Evolutionary conservation across 2,329 filamentous ascomycete species (phyloP), one percentile per base, ranked within the genome.

Genomic region (Ceratocystis lukuohia): DNA sequence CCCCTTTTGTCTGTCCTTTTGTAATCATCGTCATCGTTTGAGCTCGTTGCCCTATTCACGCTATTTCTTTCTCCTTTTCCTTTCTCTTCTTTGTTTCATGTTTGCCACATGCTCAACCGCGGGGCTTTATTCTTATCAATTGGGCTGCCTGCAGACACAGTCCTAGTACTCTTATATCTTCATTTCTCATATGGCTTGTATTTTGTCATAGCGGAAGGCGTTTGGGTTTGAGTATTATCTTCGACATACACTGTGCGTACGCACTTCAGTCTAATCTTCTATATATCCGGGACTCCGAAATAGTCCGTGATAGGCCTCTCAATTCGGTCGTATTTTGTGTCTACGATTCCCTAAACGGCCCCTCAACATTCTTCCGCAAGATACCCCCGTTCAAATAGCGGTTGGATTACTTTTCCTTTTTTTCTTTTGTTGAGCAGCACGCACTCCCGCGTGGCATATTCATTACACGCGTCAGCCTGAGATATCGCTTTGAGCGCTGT

Each of bases 191-290:
- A 59, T 59, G 56, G 56, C 56, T 59, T 59, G 56, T 59, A 59
- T 59, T 71, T 73, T 71, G 73, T 75, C 79, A 82, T 81, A 81
- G 80, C 79, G 79, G 78, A 78, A 77, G 78, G 80, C 79, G 80
- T 82, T 81, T 76, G 77, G 77, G 78, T 77, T 75, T 75, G 73
- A 78, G 72, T 72, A 76, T 76, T 77, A 74, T 74, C 77, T 76
- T 76, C 74, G 76, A 74, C 75, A 76, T 78, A 76, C 79, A 79
- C 76, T 48, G 46, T 63, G 45, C 33, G 30, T 44, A 80, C 79
- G 77, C 79, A 79, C 74, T 76, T 75, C 74, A 75, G 75, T 79
- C 76, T 80, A 79, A 80, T 80, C 74, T 77, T 80, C 78, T 77
- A 80, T 77, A 76, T 69, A 66, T 50, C 30, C 59, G 62, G 53